Percentiles rank a stretch among this genome's conserved stretches.
Conservation (phyloP, 139 green algal species). For the Coelastrella sp. region DNA sequence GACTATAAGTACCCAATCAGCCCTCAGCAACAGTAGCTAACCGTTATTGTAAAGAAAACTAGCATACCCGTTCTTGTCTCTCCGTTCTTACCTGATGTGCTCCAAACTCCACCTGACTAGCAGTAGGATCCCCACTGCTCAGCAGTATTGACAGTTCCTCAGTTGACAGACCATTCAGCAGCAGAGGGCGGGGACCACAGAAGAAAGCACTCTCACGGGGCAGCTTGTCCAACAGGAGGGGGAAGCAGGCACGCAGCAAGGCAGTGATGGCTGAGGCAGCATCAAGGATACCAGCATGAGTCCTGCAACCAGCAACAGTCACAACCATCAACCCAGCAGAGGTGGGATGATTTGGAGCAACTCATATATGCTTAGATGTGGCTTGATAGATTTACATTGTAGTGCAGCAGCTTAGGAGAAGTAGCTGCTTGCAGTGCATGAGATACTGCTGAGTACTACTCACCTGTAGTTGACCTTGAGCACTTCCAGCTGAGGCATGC, state of each 20-base stretch:
- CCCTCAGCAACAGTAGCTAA: background rate
- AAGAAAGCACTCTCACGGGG: constrained; percentile 71
- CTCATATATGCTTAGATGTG: background rate
- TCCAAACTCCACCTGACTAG: constrained; percentile 75
- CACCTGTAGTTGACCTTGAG: constrained; percentile 37
- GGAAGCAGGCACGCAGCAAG: constrained; percentile 70
- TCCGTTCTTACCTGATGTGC: constrained; percentile 69
- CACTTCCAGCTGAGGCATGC: constrained; percentile 45
- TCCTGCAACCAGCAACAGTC: constrained; percentile 25
- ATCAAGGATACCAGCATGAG: constrained; percentile 67
- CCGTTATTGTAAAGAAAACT: background rate
- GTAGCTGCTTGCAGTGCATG: too few relatives aligned
- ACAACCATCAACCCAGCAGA: too few relatives aligned
- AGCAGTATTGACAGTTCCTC: constrained; percentile 73
- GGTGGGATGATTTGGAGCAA: background rate
- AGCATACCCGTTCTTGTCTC: background rate
- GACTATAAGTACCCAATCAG: too few relatives aligned
- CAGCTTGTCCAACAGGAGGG: constrained; percentile 72
- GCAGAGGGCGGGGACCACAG: constrained; percentile 53
- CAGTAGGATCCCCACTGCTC: constrained; percentile 32
- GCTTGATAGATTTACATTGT: too few relatives aligned
- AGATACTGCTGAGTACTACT: background rate
- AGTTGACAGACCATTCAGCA: constrained; percentile 27
- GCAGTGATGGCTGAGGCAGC: constrained; percentile 69
- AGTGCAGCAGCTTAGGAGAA: too few relatives aligned